Base-by-base conservation (phyloP, 1,139 yeast genomes). In the Arxiozyma telluris region DNA sequence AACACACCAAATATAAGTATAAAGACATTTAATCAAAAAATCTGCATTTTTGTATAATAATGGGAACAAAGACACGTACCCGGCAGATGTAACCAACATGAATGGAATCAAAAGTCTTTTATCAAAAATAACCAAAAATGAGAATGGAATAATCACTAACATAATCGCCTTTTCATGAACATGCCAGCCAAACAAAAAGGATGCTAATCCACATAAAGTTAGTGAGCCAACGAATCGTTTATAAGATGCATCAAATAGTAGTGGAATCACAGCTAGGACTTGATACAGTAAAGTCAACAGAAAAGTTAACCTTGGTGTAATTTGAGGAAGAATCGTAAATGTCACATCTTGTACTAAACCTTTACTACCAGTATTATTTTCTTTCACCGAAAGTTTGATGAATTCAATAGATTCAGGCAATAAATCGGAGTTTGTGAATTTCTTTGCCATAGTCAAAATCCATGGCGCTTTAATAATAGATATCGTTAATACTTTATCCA, bases 181-280 rank as follows among this genome's bases (percentile, higher is more conserved):
- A 68, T 93, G 98, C 98, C 98, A 93, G 7, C 99, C 98, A 71
- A 93, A 93, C 53, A 93, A 72, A 66, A 88, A 93, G 4, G 96
- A 87, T 0, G 97, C 84, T 71, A 81, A 89, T 1, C 95, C 98
- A 72, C 98, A 93, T 52, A 91, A 76, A 0, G 97, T 84, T 61
- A 93, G 72, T 0, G 94, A 81, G 0, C 96, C 97, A 42, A 91
- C 69, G 62, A 93, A 93, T 59, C 95, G 76, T 59, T 82, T 81
- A 68, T 78, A 87, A 1, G 83, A 82, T 2, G 97, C 96, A 63
- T 81, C 82, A 44, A 85, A 64, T 53, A 89, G 76, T 30, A 93
- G 72, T 2, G 96, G 97, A 15, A 86, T 74, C 42, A 89, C 73
- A 0, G 96, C 89, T 39, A 79, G 60, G 1, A 83, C 61, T 71